Conservation (phyloP, 2,329 filamentous ascomycete species). For the Colletotrichum cordylinicola region DNA sequence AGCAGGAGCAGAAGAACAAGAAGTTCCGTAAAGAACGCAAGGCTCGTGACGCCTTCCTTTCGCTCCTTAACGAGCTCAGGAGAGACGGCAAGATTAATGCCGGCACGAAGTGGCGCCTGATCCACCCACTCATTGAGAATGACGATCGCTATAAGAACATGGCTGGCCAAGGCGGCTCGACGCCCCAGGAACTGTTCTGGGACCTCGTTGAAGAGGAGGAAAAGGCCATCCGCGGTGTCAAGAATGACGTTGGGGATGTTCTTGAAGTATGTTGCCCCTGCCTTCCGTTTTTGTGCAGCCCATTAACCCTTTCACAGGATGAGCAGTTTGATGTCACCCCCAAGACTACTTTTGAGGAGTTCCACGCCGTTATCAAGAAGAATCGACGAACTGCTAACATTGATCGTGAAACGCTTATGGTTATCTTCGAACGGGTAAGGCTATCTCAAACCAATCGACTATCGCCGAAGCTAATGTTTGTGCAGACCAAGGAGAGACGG, state of each 20-base stretch:
- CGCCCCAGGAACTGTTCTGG: conserved; percentile 93
- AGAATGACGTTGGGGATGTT: conserved; percentile 87
- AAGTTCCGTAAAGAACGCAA: conserved; percentile 85
- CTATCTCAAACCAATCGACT: conserved; percentile 11
- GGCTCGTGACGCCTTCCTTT: conserved; percentile 80
- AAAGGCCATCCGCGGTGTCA: conserved; percentile 77
- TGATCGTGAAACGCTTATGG: conserved; percentile 76
- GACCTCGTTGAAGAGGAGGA: conserved; percentile 95
- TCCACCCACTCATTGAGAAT: conserved; percentile 75
- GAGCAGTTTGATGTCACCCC: conserved; percentile 89
- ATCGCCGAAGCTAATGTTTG: background rate
- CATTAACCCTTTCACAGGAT: conserved; percentile 65
- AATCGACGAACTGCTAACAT: conserved; percentile 90
- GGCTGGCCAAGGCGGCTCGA: conserved; percentile 83
- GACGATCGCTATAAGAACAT: conserved; percentile 86
- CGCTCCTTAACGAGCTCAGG: conserved; percentile 77
- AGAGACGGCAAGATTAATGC: conserved; percentile 84
- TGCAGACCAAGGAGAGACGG: conserved; percentile 82
- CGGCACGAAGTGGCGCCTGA: conserved; percentile 86
- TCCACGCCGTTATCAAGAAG: conserved; percentile 79
- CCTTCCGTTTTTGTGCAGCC: conserved; percentile 13
- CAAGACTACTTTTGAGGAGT: conserved; percentile 88
- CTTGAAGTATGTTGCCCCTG: conserved; percentile 72
- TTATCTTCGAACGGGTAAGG: conserved; percentile 82
- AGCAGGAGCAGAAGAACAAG: conserved; percentile 84